phyloP scores from a whole-genome alignment of 2,329 filamentous ascomycete genomes.

The Botrytis medusae region DNA sequence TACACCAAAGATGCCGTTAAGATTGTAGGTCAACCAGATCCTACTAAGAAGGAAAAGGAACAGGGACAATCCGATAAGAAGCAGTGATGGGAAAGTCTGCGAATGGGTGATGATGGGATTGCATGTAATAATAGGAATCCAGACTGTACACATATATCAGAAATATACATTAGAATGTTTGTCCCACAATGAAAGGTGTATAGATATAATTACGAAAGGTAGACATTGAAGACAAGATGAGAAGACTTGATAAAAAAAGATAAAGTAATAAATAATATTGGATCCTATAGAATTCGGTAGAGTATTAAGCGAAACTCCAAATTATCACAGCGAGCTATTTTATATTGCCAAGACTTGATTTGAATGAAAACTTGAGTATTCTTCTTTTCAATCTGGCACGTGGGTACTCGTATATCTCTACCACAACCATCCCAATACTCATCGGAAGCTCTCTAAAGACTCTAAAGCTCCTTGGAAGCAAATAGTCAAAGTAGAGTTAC shows the following conservation, averaged over 20 bases:
- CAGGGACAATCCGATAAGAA: background rate
- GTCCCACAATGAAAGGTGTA: background rate
- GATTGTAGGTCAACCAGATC: conserved; percentile 58
- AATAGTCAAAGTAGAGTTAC: background rate
- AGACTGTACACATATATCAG: background rate
- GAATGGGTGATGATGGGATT: background rate
- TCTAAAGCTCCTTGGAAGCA: background rate
- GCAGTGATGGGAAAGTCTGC: background rate
- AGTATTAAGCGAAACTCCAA: background rate
- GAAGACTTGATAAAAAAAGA: background rate
- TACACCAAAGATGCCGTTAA: conserved; percentile 89
- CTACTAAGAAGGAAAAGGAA: conserved; percentile 23
- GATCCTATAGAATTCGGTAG: background rate
- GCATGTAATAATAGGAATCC: background rate
- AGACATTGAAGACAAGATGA: background rate
- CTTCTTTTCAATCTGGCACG: background rate
- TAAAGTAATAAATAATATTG: background rate
- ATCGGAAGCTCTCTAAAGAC: background rate
- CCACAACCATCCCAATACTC: background rate
- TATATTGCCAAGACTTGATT: background rate
- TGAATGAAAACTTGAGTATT: background rate
- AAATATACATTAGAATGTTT: background rate
- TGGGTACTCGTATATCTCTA: background rate
- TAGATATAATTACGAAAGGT: background rate
- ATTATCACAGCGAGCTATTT: background rate